Percentiles rank a stretch among this genome's conserved stretches.
phyloP scores from a whole-genome alignment of 345 rosid species.

The Populus pruinosa region DNA sequence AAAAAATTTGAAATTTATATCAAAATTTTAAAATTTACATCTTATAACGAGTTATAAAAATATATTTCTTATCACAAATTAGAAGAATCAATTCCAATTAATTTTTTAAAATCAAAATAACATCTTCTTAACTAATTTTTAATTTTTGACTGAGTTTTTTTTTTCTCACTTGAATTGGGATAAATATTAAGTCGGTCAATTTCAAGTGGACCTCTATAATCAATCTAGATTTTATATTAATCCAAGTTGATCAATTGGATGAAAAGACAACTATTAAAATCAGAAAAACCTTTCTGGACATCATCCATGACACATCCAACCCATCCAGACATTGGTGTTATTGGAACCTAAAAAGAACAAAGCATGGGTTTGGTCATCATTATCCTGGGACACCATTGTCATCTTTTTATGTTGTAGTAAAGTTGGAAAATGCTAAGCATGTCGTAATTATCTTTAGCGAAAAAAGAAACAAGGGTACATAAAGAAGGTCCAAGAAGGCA shows the following conservation, averaged over 20 bases:
- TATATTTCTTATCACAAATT: too few species aligned
- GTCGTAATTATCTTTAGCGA: background rate
- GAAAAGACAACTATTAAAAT: background rate
- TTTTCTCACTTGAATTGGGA: too few species aligned
- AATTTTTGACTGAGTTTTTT: accelerated
- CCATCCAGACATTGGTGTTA: background rate
- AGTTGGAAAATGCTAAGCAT: background rate
- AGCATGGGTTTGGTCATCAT: background rate
- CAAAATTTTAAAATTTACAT: too few species aligned
- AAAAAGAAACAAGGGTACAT: background rate
- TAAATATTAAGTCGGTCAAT: too few species aligned
- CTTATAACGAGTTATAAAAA: too few species aligned
- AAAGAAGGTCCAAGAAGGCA: slow-evolving; percentile 31
- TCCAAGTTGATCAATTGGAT: accelerated
- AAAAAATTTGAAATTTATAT: too few species aligned
- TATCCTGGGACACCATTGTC: background rate
- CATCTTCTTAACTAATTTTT: too few species aligned
- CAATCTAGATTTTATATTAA: too few species aligned
- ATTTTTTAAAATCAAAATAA: too few species aligned
- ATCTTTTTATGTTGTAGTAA: background rate
- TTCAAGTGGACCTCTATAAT: too few species aligned
- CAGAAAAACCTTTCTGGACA: background rate
- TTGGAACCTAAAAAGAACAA: background rate
- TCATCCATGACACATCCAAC: background rate
- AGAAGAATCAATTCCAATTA: too few species aligned